These are phyloP conservation scores for carrot (Daucus carota) DNA, from an alignment of 129 eudicot species.

Conservation along the genomic window DH1_v3.0 NC_030389.2:32032501-32033000, in stretches of 20 bases:
- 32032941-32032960: conserved; percentile 32
- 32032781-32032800: conserved; percentile 26
- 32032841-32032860: conserved; percentile 30
- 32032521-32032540: conserved; percentile 16
- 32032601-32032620: conserved; percentile 20
- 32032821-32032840: conserved; percentile 17
- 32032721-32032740: conserved; percentile 28
- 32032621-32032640: conserved; percentile 32
- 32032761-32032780: conserved; percentile 26
- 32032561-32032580: conserved; percentile 40
- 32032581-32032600: conserved; percentile 36
- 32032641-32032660: conserved; percentile 26
- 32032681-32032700: conserved; percentile 29
- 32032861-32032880: conserved; percentile 26
- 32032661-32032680: conserved; percentile 27
- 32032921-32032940: conserved; percentile 37
- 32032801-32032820: conserved; percentile 32
- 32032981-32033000: conserved; percentile 30
- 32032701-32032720: conserved; percentile 26
- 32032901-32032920: conserved; percentile 24
- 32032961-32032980: conserved; percentile 26
- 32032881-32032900: conserved; percentile 34
- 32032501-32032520: conserved; percentile 30
- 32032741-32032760: conserved; percentile 41
- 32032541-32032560: conserved; percentile 33